Evolutionary conservation across 495 filamentous ascomycete species (phyloP).

Genomic region (Penicillium verhagenii): DNA sequence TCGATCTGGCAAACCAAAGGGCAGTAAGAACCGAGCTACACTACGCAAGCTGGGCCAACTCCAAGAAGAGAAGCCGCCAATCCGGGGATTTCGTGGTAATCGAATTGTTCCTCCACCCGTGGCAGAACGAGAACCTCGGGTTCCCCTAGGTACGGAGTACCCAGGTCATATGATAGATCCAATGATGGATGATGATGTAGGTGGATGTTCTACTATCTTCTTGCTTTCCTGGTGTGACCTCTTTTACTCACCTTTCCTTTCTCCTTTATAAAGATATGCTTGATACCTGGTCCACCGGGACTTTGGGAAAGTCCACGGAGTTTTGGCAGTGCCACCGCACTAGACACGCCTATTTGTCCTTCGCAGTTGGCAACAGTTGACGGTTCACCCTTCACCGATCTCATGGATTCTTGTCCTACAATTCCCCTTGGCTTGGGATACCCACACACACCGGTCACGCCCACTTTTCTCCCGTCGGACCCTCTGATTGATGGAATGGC

Average conservation of each 20-base stretch:
- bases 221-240: too few species aligned
- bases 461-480: constrained; percentile 36
- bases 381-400: constrained; percentile 22
- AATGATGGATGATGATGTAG: constrained; percentile 23
- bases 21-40: constrained; percentile 48
- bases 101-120: constrained; percentile 17
- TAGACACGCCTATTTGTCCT: constrained; percentile 24
- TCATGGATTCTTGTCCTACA: constrained; percentile 18
- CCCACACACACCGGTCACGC: constrained; percentile 34
- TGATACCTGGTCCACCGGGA: constrained; percentile 18
- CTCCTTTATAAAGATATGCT: constrained; percentile 13
- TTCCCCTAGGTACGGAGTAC: constrained; percentile 10
- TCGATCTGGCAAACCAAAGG: constrained; percentile 48
- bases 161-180: constrained; percentile 13
- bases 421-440: constrained; percentile 23
- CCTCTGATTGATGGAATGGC: constrained; percentile 29
- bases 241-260: not conserved
- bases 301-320: constrained; percentile 28
- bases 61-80: constrained; percentile 31
- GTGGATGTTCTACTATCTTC: too few species aligned
- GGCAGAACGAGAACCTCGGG: constrained; percentile 14
- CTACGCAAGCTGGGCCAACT: constrained; percentile 43
- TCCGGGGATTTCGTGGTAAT: constrained; percentile 21
- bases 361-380: constrained; percentile 16
- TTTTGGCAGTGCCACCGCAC: constrained; percentile 9